Percentiles rank a stretch among this genome's conserved stretches.
phyloP scores from a whole-genome alignment of 2,329 filamentous ascomycete genomes.

The Claviceps fusiformis region DNA sequence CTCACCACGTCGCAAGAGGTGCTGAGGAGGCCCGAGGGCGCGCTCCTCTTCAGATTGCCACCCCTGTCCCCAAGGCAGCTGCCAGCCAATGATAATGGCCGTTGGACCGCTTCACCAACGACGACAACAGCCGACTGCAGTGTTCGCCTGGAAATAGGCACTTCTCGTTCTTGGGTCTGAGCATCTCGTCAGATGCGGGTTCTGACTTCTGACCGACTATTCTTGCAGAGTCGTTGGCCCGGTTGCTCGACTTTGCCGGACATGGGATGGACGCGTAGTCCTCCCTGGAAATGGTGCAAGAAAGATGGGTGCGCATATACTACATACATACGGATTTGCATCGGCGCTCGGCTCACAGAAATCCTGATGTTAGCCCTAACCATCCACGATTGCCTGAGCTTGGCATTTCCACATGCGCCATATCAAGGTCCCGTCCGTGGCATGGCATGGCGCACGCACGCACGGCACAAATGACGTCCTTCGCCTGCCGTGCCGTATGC shows the following conservation, averaged over 20 bases:
- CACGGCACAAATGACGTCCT: background rate
- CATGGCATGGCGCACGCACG: background rate
- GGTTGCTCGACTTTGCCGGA: background rate
- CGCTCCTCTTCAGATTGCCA: background rate
- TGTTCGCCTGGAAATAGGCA: background rate
- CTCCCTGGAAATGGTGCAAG: background rate
- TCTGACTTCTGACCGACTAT: background rate
- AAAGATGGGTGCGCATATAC: background rate
- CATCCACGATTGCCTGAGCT: background rate
- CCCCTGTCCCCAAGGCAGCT: conserved; percentile 1
- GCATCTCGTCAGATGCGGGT: background rate
- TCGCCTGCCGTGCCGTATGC: background rate
- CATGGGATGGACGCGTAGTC: background rate
- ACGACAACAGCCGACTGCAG: background rate
- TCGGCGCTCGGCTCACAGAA: background rate
- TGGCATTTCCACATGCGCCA: background rate
- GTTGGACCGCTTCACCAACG: background rate
- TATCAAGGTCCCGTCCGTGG: background rate
- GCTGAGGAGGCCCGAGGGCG: background rate
- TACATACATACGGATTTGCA: background rate
- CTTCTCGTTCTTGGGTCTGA: background rate
- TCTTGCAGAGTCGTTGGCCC: background rate
- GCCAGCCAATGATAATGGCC: background rate
- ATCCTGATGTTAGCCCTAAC: background rate
- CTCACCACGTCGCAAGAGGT: conserved; percentile 3